These are phyloP conservation scores for Linum lewisii DNA, from an alignment of 345 rosid species.

Conservation along the genomic window DNA sequence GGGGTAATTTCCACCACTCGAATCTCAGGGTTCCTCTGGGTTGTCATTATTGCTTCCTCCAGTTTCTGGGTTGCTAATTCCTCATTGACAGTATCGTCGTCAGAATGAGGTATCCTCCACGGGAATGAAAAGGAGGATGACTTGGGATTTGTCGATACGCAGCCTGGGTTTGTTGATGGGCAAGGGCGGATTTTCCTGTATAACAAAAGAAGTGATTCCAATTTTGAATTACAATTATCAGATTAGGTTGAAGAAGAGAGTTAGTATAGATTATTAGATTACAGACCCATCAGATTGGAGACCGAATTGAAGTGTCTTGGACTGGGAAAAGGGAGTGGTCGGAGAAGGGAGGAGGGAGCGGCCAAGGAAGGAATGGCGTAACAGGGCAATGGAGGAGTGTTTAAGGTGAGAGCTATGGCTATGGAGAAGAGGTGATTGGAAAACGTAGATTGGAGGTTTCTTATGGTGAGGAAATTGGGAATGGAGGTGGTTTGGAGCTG, in stretches of 20 bases:
- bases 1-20: conserved; percentile 54
- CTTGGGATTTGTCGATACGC: conserved; percentile 79
- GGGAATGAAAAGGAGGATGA: conserved; percentile 83
- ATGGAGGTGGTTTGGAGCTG: conserved; percentile 7
- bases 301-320: conserved; percentile 64
- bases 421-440: conserved; percentile 38
- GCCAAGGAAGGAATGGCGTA: conserved; percentile 63
- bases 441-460: conserved; percentile 26
- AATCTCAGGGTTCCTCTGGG: conserved; percentile 63
- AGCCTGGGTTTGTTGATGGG: conserved; percentile 81
- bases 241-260: not conserved
- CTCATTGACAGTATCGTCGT: conserved; percentile 12
- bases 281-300: conserved; percentile 60
- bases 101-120: conserved; percentile 45
- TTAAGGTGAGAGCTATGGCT: conserved; percentile 46
- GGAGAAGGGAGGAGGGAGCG: conserved; percentile 38
- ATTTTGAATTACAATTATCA: not conserved
- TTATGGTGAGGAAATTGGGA: conserved; percentile 9
- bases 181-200: conserved; percentile 81
- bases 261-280: not conserved
- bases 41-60: conserved; percentile 54
- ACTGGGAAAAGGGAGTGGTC: conserved; percentile 84
- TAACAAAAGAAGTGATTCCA: not conserved
- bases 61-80: conserved; percentile 47
- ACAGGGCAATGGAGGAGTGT: conserved; percentile 46